Conservation (phyloP, 805 yeast genomes). For the Saccharomyces mikatae region DNA sequence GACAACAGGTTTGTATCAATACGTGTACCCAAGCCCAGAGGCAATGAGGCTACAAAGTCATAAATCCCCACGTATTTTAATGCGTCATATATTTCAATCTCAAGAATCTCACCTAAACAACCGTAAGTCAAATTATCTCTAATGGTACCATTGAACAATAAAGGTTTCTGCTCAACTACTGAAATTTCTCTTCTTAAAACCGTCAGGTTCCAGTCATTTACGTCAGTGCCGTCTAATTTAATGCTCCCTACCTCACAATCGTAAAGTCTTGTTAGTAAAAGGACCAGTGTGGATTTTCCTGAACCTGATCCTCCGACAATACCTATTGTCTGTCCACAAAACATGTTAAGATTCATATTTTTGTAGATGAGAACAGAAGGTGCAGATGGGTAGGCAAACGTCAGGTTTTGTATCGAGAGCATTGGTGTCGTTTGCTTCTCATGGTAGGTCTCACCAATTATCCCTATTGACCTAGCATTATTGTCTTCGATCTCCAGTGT, state of each 20-base stretch:
- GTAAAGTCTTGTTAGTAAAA: slow-evolving; percentile 49
- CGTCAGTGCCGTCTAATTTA: slow-evolving; percentile 39
- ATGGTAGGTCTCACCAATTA: neutral
- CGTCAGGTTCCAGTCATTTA: slow-evolving; percentile 38
- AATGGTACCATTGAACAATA: slow-evolving; percentile 66
- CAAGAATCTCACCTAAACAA: slow-evolving; percentile 23
- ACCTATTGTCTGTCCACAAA: slow-evolving; percentile 47
- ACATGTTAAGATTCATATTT: slow-evolving; percentile 37
- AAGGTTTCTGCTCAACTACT: slow-evolving; percentile 69
- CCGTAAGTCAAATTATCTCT: slow-evolving; percentile 67
- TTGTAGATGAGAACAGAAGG: slow-evolving; percentile 32
- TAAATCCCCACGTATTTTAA: slow-evolving; percentile 43
- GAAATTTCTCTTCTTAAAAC: slow-evolving; percentile 48
- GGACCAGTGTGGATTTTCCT: slow-evolving; percentile 77
- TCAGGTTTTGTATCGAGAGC: slow-evolving; percentile 38
- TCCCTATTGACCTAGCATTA: slow-evolving; percentile 1
- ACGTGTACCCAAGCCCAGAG: slow-evolving; percentile 50
- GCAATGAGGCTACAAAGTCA: slow-evolving; percentile 47
- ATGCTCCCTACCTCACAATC: slow-evolving; percentile 33
- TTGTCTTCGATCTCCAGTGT: slow-evolving; percentile 4
- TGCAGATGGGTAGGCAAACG: slow-evolving; percentile 41
- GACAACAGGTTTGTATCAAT: slow-evolving; percentile 54
- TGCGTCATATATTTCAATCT: slow-evolving; percentile 32
- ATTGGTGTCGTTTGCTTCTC: slow-evolving; percentile 8
- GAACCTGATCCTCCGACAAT: slow-evolving; percentile 82